Evolutionary conservation across 2,329 filamentous ascomycete species (phyloP).

Genomic region (Diaporthe sp.): DNA sequence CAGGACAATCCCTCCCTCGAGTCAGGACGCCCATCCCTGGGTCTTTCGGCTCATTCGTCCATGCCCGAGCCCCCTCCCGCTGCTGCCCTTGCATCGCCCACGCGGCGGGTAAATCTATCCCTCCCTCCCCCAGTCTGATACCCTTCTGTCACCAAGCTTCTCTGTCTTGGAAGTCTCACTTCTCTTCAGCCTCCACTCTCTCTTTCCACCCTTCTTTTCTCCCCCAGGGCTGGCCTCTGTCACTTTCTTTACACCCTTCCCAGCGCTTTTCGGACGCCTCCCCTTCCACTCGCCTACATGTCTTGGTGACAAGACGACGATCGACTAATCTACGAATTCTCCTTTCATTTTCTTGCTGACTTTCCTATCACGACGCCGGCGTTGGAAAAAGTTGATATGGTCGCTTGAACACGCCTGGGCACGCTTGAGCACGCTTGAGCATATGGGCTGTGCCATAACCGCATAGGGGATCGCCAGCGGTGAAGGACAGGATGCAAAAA

Average conservation of each 20-base stretch:
- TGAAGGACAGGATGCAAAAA: conserved; percentile 29
- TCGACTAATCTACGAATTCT: background rate
- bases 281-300: background rate
- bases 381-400: conserved; percentile 34
- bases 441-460: conserved; percentile 21
- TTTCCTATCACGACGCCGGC: conserved; percentile 36
- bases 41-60: conserved; percentile 26
- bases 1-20: conserved; percentile 33
- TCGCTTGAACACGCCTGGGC: conserved; percentile 30
- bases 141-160: conserved; percentile 25
- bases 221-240: conserved; percentile 39
- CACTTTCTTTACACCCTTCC: conserved; percentile 15
- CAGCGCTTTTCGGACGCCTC: background rate
- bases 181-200: background rate
- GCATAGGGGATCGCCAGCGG: conserved; percentile 18
- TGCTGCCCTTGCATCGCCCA: conserved; percentile 15
- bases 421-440: conserved; percentile 10
- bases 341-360: background rate
- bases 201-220: conserved; percentile 4
- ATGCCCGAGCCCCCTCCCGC: conserved; percentile 14
- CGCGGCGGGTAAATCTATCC: conserved; percentile 35
- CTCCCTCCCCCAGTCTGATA: conserved; percentile 32
- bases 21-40: conserved; percentile 25
- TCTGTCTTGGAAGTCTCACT: conserved; percentile 36
- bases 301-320: background rate